Evolutionary conservation across 306 rosid species (phyloP), one percentile per base, ranked within the genome.

Genomic region (Cicer arietinum): DNA sequence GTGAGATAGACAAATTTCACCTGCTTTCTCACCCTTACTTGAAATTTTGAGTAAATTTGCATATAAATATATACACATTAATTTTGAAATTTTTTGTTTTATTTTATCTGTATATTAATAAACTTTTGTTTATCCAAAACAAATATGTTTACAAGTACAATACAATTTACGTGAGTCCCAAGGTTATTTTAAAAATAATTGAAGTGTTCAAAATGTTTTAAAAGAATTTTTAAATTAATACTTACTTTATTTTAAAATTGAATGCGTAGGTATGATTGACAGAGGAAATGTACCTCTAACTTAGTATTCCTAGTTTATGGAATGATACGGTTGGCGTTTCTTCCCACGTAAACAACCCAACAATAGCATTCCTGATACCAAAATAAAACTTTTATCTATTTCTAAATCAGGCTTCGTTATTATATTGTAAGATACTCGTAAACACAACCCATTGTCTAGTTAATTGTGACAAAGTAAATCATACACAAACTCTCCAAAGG

Each of bases 121-220:
- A 68, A 50, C 54, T 1, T 39, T 37, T 61, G 20, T n/a, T n/a
- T 40, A 63, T 63, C 4, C 69, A 7, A 8, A 63, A 54, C 17
- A 50, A 48, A 13, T 30, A 30, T 30, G 35, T 30, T 30, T 30
- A 30, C 35, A 30, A 30, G 5, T 30, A 30, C 5, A 18, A 8
- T 57, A 57, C 30, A 7, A 3, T 59, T 42, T 74, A 61, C 71
- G 48, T 46, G 43, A 61, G 7, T 40, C 70, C 51, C 45, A 72
- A 73, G 46, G 30, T 14, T 7, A 61, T 60, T 74, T 60, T n/a
- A 25, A 18, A 53, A 51, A 16, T 8, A 56, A 56, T 7, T 42
- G 6, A 73, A 41, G 10, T 22, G 44, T 13, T 44, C 68, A 62
- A 63, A 61, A 62, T 17, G 46, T 30, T 30, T 17, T 6, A 5